Conservation (phyloP, 805 yeast genomes). For the Tetrapisispora pingtungensis region DNA sequence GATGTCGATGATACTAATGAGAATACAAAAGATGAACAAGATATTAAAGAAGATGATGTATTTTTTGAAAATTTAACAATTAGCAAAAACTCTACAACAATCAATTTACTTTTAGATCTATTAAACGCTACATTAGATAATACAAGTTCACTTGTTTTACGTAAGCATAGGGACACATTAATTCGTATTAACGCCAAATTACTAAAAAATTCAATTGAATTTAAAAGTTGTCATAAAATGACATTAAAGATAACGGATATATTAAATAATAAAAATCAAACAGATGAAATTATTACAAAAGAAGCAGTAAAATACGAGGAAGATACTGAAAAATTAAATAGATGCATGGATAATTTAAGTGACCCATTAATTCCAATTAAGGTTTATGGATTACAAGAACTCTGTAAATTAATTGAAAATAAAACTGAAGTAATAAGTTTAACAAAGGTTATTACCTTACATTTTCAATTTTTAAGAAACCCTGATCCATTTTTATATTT, state of each 20-base stretch:
- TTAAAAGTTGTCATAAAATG: background rate
- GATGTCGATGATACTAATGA: conserved; percentile 25
- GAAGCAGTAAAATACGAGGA: conserved; percentile 4
- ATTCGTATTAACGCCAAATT: conserved; percentile 22
- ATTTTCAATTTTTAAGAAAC: conserved; percentile 56
- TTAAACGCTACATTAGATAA: conserved; percentile 32
- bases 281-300: background rate
- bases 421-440: conserved; percentile 42
- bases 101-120: conserved; percentile 31
- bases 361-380: conserved; percentile 77
- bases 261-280: background rate
- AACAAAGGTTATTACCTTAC: conserved; percentile 50
- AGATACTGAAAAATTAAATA: conserved; percentile 35
- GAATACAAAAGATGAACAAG: conserved; percentile 1
- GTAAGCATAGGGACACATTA: conserved; percentile 19
- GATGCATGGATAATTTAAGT: conserved; percentile 57
- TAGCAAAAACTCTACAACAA: conserved; percentile 1
- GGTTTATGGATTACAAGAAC: conserved; percentile 69
- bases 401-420: conserved; percentile 44
- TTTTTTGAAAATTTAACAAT: background rate
- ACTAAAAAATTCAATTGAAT: background rate
- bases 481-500: conserved; percentile 81
- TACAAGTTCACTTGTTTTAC: conserved; percentile 14
- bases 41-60: background rate
- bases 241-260: background rate